These are phyloP conservation scores for Sclerotinia glacialis DNA, from an alignment of 2,329 filamentous ascomycete species.

Conservation along the genomic window DNA sequence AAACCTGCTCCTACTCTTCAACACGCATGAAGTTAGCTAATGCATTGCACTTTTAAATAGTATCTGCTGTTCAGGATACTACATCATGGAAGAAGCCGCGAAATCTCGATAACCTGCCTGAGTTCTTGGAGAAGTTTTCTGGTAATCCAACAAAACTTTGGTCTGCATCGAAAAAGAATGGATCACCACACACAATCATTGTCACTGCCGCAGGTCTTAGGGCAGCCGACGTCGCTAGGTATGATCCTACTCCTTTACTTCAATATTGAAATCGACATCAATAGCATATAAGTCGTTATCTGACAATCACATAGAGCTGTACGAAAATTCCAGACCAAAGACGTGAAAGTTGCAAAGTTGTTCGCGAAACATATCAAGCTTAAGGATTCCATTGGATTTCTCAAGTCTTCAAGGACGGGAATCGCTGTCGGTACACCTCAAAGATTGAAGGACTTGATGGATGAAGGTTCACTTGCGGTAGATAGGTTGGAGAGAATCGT, in stretches of 20 bases:
- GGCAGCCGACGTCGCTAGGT: constrained; percentile 80
- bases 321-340: constrained; percentile 75
- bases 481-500: constrained; percentile 74
- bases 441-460: constrained; percentile 75
- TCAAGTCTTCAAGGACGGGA: constrained; percentile 68
- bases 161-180: constrained; percentile 64
- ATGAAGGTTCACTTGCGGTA: constrained; percentile 71
- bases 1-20: neutral
- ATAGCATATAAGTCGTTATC: constrained; percentile 1
- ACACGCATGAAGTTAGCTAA: neutral
- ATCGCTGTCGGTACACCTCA: constrained; percentile 89
- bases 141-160: constrained; percentile 56
- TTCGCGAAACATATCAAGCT: constrained; percentile 99
- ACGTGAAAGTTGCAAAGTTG: constrained; percentile 78
- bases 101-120: constrained; percentile 69
- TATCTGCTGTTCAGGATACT: constrained; percentile 73
- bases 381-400: constrained; percentile 75
- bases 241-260: constrained; percentile 30
- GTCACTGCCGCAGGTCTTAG: constrained; percentile 81
- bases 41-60: constrained; percentile 44
- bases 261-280: neutral
- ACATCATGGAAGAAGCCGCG: constrained; percentile 68
- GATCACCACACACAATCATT: constrained; percentile 80
- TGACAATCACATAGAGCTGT: constrained; percentile 54
- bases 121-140: constrained; percentile 69